Conservation (phyloP, 1,284 basidiomycete species). For the Omphalotus olearius region DNA sequence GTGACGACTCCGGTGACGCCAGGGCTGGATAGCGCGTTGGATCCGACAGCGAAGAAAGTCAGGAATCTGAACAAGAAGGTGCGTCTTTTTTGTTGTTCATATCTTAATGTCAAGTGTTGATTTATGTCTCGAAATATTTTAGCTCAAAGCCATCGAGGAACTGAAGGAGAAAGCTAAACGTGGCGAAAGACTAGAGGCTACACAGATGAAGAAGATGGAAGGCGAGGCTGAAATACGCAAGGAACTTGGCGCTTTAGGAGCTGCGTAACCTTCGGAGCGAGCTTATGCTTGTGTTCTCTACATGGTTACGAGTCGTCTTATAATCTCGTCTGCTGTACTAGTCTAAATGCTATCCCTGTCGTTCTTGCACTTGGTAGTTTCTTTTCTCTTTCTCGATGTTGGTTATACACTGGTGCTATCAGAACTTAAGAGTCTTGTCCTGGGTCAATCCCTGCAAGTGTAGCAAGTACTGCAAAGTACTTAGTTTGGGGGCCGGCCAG, state of each 20-base stretch:
- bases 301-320: too few relatives aligned
- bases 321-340: background rate
- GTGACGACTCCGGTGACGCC: conserved; percentile 50
- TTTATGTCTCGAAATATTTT: conserved; percentile 9
- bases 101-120: conserved; percentile 1
- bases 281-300: too few relatives aligned
- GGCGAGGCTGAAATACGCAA: conserved; percentile 79
- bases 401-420: too few relatives aligned
- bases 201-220: conserved; percentile 94
- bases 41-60: conserved; percentile 87
- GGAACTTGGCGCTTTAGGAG: conserved; percentile 55
- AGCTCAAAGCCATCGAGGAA: conserved; percentile 96
- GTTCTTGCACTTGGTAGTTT: too few relatives aligned
- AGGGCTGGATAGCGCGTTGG: conserved; percentile 57
- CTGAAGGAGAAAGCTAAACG: conserved; percentile 85
- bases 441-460: too few relatives aligned
- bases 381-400: too few relatives aligned
- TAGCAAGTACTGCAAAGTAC: too few relatives aligned
- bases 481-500: too few relatives aligned
- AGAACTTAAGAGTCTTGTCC: too few relatives aligned
- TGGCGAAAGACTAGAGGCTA: conserved; percentile 88
- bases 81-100: conserved; percentile 20
- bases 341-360: too few relatives aligned
- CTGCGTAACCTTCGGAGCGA: too few relatives aligned
- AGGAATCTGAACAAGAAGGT: conserved; percentile 95